Percentiles rank a stretch among this genome's conserved stretches.
These are phyloP conservation scores for Penicillium ochrochloron DNA, from an alignment of 495 filamentous ascomycete species.

Conservation along the genomic window DNA sequence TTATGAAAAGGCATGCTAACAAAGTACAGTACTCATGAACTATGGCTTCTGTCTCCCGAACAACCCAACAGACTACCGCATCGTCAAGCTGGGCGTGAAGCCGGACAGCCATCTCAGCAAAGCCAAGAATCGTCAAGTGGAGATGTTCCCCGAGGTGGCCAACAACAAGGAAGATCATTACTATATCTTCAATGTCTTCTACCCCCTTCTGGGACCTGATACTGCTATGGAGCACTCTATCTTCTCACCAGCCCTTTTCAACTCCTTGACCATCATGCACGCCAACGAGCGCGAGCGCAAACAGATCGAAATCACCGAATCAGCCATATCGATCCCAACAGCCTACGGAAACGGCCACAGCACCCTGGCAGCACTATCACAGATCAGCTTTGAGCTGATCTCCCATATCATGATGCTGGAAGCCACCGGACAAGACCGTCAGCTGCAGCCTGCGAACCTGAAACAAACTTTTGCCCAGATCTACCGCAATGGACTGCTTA, in stretches of 20 bases:
- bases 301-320: conserved; percentile 40
- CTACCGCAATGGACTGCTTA: conserved; percentile 50
- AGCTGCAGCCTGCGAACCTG: conserved; percentile 36
- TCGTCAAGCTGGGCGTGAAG: conserved; percentile 48
- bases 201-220: conserved; percentile 43
- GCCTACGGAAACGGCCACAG: conserved; percentile 45
- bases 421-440: conserved; percentile 30
- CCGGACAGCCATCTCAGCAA: conserved; percentile 46
- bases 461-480: conserved; percentile 48
- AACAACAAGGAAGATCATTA: conserved; percentile 46
- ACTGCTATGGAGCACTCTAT: conserved; percentile 48
- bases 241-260: conserved; percentile 51
- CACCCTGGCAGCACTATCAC: conserved; percentile 43
- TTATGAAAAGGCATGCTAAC: not conserved
- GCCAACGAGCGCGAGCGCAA: conserved; percentile 49
- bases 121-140: conserved; percentile 39
- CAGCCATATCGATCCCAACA: conserved; percentile 36
- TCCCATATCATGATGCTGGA: conserved; percentile 45
- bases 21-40: conserved; percentile 60
- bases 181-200: conserved; percentile 53
- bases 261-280: conserved; percentile 46
- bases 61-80: conserved; percentile 61
- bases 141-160: conserved; percentile 40
- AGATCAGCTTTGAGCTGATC: conserved; percentile 50
- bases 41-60: conserved; percentile 67